Conservation (phyloP, 2,329 filamentous ascomycete species). For the Akanthomyces uredinophilus region DNA sequence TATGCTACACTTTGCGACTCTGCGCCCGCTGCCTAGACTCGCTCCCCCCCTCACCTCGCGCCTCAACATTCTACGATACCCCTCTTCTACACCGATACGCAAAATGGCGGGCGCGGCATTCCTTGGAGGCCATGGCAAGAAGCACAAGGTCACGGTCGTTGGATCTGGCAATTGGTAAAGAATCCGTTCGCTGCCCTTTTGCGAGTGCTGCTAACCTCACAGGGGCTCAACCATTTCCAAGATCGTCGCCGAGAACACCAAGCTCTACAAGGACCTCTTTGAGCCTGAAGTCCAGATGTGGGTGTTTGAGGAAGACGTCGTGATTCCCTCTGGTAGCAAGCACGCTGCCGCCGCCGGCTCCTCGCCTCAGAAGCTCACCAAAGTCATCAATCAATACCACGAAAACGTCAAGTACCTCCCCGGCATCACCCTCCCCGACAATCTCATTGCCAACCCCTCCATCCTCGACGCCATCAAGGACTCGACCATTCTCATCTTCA, state of each 20-base stretch:
- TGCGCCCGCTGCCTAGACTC: slow-evolving; percentile 4
- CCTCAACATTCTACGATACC: slow-evolving; percentile 9
- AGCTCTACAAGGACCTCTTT: slow-evolving; percentile 71
- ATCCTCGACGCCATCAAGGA: slow-evolving; percentile 73
- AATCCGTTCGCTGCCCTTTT: neutral
- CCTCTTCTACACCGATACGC: slow-evolving; percentile 15
- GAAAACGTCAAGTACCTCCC: slow-evolving; percentile 99
- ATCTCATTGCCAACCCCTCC: slow-evolving; percentile 79
- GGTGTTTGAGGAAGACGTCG: slow-evolving; percentile 92
- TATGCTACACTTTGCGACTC: slow-evolving; percentile 1
- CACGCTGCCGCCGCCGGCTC: slow-evolving; percentile 58
- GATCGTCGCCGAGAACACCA: slow-evolving; percentile 90
- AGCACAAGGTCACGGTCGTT: slow-evolving; percentile 89
- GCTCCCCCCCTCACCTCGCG: neutral
- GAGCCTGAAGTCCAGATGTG: slow-evolving; percentile 94
- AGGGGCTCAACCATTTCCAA: slow-evolving; percentile 98
- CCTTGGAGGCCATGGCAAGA: slow-evolving; percentile 54
- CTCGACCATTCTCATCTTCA: slow-evolving; percentile 90
- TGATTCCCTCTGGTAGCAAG: slow-evolving; percentile 64
- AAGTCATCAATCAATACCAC: slow-evolving; percentile 84
- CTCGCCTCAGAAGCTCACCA: slow-evolving; percentile 78
- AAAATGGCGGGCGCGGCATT: slow-evolving; percentile 29
- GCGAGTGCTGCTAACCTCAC: neutral
- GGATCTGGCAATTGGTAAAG: slow-evolving; percentile 92
- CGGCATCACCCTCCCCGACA: slow-evolving; percentile 74